Evolutionary conservation across 768 basidiomycete genomes (phyloP), one percentile per base, ranked within the genome.

Genomic region (Boletus patriciae): DNA sequence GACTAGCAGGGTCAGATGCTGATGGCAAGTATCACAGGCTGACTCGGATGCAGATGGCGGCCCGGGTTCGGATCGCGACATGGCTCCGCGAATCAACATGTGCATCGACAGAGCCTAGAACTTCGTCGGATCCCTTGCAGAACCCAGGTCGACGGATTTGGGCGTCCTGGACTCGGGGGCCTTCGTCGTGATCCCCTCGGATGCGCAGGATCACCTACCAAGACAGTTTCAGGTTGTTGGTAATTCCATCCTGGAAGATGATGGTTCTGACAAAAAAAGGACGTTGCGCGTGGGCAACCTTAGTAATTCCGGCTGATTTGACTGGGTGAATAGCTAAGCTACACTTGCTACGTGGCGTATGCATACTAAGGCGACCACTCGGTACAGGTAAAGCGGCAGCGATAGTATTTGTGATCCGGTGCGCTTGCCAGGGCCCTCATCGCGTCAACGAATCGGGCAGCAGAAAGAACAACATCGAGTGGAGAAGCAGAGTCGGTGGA

Each of bases 141-240:
- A 60, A 46, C 51, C 43, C n/a, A 15, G 18, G 42, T n/a, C 19
- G 36, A 61, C 46, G 18, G 10, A 46, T 55, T 37, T 46, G 23
- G 29, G 23, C 13, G 34, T 37, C 13, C 9, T 42, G 23, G 34
- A 38, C n/a, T 21, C n/a, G 12, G 38, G 33, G 41, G 43, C 9
- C n/a, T n/a, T 42, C 27, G 21, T 53, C n/a, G 25, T 36, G 59
- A 58, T 58, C 54, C 53, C 44, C 61, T 63, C 65, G 64, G 61
- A 54, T 59, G 44, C 44, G 46, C 60, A 56, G 41, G 48, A 50
- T 47, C 53, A 16, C 42, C 27, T 48, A 46, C 19, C 31, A 47
- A 31, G 23, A 9, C 27, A 8, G 31, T 54, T 54, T 46, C 16
- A 13, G 21, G 33, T 10, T 50, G 50, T 49, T 16, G 48, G 33